Conservation (phyloP, 2,329 filamentous ascomycete genomes). For the Grosmannia clavigera region DNA sequence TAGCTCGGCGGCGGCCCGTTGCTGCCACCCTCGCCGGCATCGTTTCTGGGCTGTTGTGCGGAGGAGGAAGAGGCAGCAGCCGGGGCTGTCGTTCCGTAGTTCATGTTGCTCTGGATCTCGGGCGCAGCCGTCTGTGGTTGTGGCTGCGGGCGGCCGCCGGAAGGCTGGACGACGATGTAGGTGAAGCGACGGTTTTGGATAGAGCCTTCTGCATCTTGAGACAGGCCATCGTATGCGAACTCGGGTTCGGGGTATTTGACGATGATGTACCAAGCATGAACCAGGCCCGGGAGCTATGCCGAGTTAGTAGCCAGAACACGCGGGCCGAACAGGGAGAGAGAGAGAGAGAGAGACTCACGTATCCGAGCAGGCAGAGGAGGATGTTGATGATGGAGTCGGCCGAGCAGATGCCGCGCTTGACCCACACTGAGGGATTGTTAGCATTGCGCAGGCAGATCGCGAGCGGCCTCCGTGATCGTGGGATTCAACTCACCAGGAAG, state of each 20-base stretch:
- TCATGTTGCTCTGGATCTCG: slow-evolving; percentile 24
- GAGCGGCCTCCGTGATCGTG: neutral
- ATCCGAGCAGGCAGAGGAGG: slow-evolving; percentile 69
- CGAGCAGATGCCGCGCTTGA: slow-evolving; percentile 86
- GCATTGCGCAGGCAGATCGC: slow-evolving; percentile 6
- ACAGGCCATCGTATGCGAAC: slow-evolving; percentile 54
- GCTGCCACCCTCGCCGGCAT: slow-evolving; percentile 30
- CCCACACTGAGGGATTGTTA: slow-evolving; percentile 60
- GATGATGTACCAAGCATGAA: slow-evolving; percentile 98
- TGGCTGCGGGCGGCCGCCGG: neutral
- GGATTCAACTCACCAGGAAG: slow-evolving; percentile 39
- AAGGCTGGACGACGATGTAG: slow-evolving; percentile 56
- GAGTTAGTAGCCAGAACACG: neutral
- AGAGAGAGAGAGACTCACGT: slow-evolving; percentile 24
- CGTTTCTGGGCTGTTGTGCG: slow-evolving; percentile 15
- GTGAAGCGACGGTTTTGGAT: slow-evolving; percentile 43
- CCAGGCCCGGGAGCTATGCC: slow-evolving; percentile 60
- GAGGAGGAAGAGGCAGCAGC: slow-evolving; percentile 15
- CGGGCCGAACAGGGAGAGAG: slow-evolving; percentile 4
- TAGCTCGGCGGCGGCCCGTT: slow-evolving; percentile 65
- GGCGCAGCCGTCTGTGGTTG: slow-evolving; percentile 22
- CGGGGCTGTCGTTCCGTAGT: slow-evolving; percentile 32
- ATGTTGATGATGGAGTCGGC: slow-evolving; percentile 93
- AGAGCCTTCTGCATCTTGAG: slow-evolving; percentile 38
- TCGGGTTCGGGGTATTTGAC: slow-evolving; percentile 69